phyloP scores from a whole-genome alignment of 257 asterid genomes.

The Handroanthus guayacan region DNA sequence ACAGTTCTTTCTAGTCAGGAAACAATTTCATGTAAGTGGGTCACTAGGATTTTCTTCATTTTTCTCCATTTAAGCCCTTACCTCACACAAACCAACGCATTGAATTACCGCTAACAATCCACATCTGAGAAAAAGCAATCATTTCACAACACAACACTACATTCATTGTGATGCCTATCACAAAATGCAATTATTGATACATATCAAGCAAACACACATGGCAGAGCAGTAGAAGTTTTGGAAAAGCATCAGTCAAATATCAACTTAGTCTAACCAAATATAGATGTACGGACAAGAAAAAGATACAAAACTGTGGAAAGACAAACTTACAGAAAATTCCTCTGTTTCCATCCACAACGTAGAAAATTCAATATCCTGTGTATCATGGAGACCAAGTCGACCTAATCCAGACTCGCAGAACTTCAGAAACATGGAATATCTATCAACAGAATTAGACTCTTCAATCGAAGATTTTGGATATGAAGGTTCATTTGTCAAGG shows the following conservation, averaged over 20 bases:
- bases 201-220: constrained; percentile 20
- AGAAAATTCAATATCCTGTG: constrained; percentile 55
- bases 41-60: not conserved
- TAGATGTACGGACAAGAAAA: constrained; percentile 15
- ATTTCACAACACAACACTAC: not conserved
- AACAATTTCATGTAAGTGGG: not conserved
- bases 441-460: constrained; percentile 41
- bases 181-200: not conserved
- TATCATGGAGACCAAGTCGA: constrained; percentile 65
- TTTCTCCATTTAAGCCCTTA: constrained; percentile 3
- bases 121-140: not conserved
- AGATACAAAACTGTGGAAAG: constrained; percentile 2
- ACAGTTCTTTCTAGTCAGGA: not conserved
- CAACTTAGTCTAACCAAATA: constrained; percentile 22
- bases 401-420: constrained; percentile 73
- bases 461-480: constrained; percentile 31
- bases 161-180: constrained; percentile 1
- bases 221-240: constrained; percentile 15
- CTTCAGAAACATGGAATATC: constrained; percentile 61
- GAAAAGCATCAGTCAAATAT: constrained; percentile 10
- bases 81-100: constrained; percentile 3
- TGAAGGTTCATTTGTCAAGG: constrained; percentile 35
- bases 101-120: not conserved
- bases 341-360: constrained; percentile 71
- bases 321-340: constrained; percentile 66